Base-by-base conservation (phyloP, 179 eudicot genomes). In the Silene vulgaris region DNA sequence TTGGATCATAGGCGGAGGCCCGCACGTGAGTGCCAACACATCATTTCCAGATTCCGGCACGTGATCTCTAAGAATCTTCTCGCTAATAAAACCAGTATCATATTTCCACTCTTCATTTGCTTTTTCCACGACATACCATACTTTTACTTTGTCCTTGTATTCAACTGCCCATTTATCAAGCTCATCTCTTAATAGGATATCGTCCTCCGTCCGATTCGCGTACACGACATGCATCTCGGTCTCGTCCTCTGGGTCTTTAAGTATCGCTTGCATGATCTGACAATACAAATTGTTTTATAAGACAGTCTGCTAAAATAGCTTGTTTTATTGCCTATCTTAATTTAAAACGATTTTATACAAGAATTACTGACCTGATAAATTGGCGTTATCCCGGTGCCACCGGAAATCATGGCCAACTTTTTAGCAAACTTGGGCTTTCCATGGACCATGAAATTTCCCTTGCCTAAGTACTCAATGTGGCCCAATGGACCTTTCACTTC, bases 1-100 rank as follows among this genome's bases (percentile, higher is more conserved):
- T 76, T 90, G 94, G 76, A 94, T 85, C 98, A 94, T 94, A 23
- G 92, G 90, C 60, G 94, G 97, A 5, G 98, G 97, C 21, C 98
- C 98, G 65, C 98, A 94, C 7, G 91, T 87, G 72, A 94, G 77
- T 0, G 92, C 97, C 81, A 94, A 65, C 2, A 88, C 85, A 5
- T 84, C 83, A 0, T 83, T 82, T 1, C 90, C 71, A 5, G 80
- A 77, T 7, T 74, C 82, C 2, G 98, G 96, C 70, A 92, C 78
- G 69, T 92, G 96, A 56, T 87, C 94, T 74, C 91, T 84, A 26
- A 94, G 59, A 2, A 92, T 76, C 20, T 52, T 72, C 80, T 94
- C 98, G 4, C 84, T 84, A 7, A 92, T 68, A 12, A 68, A 75
- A 23, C 98, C 98, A 11, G 77, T 66, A 69, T 89, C 89, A 21